Evolutionary conservation across 2,329 filamentous ascomycete genomes (phyloP).

Genomic region (Cordyceps tenuipes): DNA sequence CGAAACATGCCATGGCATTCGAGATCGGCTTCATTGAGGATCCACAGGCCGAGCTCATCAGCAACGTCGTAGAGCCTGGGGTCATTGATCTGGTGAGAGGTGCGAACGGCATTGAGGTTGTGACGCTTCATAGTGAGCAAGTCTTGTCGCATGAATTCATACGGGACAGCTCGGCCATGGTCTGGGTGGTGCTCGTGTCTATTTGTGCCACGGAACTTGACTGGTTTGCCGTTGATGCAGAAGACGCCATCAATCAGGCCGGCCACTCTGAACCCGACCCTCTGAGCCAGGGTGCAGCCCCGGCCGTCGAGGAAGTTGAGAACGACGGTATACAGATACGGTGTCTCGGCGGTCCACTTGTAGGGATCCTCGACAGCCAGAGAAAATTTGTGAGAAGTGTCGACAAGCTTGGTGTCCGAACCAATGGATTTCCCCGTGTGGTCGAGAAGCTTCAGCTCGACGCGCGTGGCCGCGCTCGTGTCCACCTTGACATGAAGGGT

Average conservation of each 20-base stretch:
- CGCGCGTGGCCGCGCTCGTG: conserved; percentile 27
- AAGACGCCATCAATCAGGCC: conserved; percentile 54
- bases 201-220: conserved; percentile 61
- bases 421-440: conserved; percentile 22
- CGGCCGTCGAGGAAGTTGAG: conserved; percentile 25
- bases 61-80: conserved; percentile 51
- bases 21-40: conserved; percentile 50
- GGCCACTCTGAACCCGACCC: conserved; percentile 54
- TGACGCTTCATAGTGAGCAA: conserved; percentile 58
- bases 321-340: conserved; percentile 48
- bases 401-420: conserved; percentile 17
- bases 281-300: conserved; percentile 37
- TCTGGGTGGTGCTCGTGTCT: conserved; percentile 62
- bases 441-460: conserved; percentile 30
- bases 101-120: conserved; percentile 63
- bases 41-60: conserved; percentile 55
- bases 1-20: conserved; percentile 45
- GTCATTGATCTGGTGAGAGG: conserved; percentile 59
- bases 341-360: conserved; percentile 64
- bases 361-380: conserved; percentile 40
- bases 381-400: conserved; percentile 32
- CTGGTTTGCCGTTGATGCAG: conserved; percentile 54
- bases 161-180: conserved; percentile 53
- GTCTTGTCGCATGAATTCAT: conserved; percentile 52
- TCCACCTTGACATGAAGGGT: conserved; percentile 38